Evolutionary conservation across 768 basidiomycete genomes (phyloP).

Genomic region (Auriscalpium microsporum): DNA sequence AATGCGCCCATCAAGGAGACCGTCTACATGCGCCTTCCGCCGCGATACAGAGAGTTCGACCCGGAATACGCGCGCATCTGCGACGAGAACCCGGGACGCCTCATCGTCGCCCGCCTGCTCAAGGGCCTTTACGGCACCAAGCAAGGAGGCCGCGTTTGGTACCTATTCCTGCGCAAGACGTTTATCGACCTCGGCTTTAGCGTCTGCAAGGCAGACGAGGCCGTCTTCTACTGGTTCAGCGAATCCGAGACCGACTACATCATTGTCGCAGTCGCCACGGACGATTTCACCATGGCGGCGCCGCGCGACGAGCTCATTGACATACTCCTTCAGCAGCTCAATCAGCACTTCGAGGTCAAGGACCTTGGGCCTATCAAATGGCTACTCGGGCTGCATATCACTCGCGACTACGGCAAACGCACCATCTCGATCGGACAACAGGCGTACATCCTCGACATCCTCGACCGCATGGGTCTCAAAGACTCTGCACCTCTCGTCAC

Average conservation of each 20-base stretch:
- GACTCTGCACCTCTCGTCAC: conserved; percentile 3
- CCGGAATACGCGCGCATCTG: neutral
- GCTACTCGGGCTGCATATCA: conserved; percentile 16
- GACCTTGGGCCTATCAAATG: neutral
- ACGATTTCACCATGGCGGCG: neutral
- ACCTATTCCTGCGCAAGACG: conserved; percentile 12
- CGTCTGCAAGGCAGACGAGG: conserved; percentile 2
- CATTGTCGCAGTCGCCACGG: neutral
- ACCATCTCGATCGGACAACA: conserved; percentile 12
- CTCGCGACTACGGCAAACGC: conserved; percentile 12
- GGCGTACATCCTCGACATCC: conserved; percentile 14
- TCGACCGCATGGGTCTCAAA: conserved; percentile 11
- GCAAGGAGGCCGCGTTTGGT: conserved; percentile 27
- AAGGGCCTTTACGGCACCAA: conserved; percentile 31
- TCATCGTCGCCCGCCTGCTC: conserved; percentile 16
- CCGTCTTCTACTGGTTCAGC: conserved; percentile 4
- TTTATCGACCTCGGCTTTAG: neutral
- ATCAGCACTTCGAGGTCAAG: neutral
- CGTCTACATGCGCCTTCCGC: conserved; percentile 38
- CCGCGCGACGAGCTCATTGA: neutral
- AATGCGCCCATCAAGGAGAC: conserved; percentile 26
- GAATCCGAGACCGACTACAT: neutral
- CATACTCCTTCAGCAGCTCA: neutral
- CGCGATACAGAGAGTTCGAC: conserved; percentile 12
- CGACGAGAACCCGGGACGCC: neutral